Conservation (phyloP, 148 eudicot genomes). For the Fagopyrum tataricum region DNA sequence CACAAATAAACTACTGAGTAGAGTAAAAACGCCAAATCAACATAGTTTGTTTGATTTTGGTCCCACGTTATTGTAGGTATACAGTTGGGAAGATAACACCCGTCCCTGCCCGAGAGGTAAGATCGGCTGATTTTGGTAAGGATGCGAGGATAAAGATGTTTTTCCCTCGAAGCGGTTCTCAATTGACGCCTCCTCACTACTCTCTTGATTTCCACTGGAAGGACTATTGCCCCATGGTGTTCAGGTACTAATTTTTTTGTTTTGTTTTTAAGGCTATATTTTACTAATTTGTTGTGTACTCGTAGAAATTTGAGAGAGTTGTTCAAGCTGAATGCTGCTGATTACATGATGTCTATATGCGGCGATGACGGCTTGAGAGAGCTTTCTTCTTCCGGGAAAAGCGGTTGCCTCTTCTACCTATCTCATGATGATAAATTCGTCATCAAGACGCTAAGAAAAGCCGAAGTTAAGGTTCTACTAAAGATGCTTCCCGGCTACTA, state of each 20-base stretch:
- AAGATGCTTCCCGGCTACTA: constrained; percentile 65
- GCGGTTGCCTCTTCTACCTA: constrained; percentile 87
- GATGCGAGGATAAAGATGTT: constrained; percentile 87
- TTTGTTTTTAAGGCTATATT: too few species aligned
- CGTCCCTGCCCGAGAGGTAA: constrained; percentile 83
- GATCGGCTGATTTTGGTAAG: constrained; percentile 80
- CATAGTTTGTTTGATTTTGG: too few species aligned
- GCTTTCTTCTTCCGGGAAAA: constrained; percentile 85
- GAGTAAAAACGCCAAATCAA: too few species aligned
- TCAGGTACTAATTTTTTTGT: too few species aligned
- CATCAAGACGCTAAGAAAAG: constrained; percentile 74
- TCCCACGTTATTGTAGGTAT: constrained; percentile 49
- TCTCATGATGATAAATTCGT: constrained; percentile 92
- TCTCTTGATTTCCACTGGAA: constrained; percentile 91
- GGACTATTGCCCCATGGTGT: constrained; percentile 99
- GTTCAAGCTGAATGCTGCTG: constrained; percentile 96
- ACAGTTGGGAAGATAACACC: constrained; percentile 99
- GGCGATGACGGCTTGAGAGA: constrained; percentile 92
- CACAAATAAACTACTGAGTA: too few species aligned
- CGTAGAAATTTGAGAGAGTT: constrained; percentile 88
- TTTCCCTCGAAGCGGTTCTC: constrained; percentile 80
- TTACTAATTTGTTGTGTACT: too few species aligned
- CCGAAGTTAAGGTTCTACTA: constrained; percentile 78
- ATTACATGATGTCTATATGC: constrained; percentile 99
- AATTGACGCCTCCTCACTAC: constrained; percentile 82